A percentile compares a stretch with the other conserved stretches of the same genome.
phyloP scores from a whole-genome alignment of 2,329 filamentous ascomycete genomes.

The Pseudogymnoascus sp. region DNA sequence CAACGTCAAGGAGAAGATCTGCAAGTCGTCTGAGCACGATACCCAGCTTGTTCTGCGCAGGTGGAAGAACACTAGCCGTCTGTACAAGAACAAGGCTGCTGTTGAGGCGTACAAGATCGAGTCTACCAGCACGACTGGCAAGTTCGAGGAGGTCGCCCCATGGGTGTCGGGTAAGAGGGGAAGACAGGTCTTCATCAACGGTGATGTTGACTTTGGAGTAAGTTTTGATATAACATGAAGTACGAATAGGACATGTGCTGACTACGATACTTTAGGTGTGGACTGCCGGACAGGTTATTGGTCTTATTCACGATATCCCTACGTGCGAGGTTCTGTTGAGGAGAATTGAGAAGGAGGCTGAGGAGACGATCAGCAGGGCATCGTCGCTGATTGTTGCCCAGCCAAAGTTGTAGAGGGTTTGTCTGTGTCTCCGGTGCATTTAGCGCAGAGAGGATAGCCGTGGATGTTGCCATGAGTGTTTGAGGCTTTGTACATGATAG shows the following conservation, averaged over 20 bases:
- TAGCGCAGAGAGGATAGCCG: no score
- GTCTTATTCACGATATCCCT: constrained; percentile 74
- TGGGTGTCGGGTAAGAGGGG: constrained; percentile 87
- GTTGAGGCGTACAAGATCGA: constrained; percentile 75
- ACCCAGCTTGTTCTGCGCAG: constrained; percentile 79
- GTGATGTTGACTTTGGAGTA: constrained; percentile 84
- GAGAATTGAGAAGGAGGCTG: constrained; percentile 71
- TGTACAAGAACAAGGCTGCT: constrained; percentile 88
- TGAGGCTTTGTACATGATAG: not conserved
- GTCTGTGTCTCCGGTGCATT: not conserved
- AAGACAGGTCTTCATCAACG: constrained; percentile 82
- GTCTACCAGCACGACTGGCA: constrained; percentile 69
- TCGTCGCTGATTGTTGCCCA: constrained; percentile 45
- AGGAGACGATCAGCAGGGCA: constrained; percentile 54
- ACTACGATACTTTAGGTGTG: constrained; percentile 56
- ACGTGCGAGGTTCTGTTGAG: constrained; percentile 61
- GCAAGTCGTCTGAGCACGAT: constrained; percentile 79
- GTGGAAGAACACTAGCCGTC: constrained; percentile 85
- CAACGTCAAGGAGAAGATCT: constrained; percentile 91
- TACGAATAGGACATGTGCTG: constrained; percentile 10
- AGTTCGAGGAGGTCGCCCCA: constrained; percentile 82
- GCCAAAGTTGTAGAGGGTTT: constrained; percentile 45
- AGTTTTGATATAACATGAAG: constrained; percentile 32
- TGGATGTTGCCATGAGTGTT: not conserved
- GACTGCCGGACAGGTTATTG: constrained; percentile 95